Conservation (phyloP, 2,329 filamentous ascomycete species). For the Colletotrichum simmondsii region DNA sequence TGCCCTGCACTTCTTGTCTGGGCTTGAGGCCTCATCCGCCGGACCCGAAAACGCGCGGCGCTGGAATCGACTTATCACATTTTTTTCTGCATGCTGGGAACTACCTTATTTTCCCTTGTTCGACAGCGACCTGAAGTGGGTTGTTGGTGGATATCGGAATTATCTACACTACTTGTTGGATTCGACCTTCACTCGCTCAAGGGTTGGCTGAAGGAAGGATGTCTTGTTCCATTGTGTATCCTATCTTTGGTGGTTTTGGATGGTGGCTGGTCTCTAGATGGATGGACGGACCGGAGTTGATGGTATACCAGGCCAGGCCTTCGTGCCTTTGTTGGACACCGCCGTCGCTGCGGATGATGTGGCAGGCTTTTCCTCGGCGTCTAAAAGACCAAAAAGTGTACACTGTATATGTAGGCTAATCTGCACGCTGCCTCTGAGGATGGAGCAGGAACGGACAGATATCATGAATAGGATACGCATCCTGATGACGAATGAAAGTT, state of each 20-base stretch:
- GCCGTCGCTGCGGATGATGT: not conserved
- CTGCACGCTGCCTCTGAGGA: slow-evolving; percentile 26
- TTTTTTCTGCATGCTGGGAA: not conserved
- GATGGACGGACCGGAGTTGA: not conserved
- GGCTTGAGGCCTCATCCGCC: slow-evolving; percentile 3
- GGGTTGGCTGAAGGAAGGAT: not conserved
- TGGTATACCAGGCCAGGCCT: slow-evolving; percentile 6
- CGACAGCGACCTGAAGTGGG: not conserved
- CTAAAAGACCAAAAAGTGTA: slow-evolving; percentile 13
- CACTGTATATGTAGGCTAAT: slow-evolving; percentile 34
- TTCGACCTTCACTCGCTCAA: not conserved
- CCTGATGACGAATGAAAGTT: slow-evolving; percentile 15
- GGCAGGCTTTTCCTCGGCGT: slow-evolving; percentile 2
- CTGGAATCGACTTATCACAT: not conserved
- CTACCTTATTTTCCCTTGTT: not conserved
- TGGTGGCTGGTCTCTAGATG: not conserved
- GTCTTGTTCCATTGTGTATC: not conserved
- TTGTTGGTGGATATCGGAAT: not conserved
- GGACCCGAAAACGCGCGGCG: not conserved
- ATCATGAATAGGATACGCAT: slow-evolving; percentile 29
- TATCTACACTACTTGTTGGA: not conserved
- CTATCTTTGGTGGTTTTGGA: slow-evolving; percentile 16
- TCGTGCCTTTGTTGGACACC: not conserved
- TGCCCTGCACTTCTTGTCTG: not conserved
- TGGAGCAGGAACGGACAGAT: slow-evolving; percentile 15